Evolutionary conservation across 169 alveolate species (phyloP).

Genomic region (Toxoplasma gondii): DNA sequence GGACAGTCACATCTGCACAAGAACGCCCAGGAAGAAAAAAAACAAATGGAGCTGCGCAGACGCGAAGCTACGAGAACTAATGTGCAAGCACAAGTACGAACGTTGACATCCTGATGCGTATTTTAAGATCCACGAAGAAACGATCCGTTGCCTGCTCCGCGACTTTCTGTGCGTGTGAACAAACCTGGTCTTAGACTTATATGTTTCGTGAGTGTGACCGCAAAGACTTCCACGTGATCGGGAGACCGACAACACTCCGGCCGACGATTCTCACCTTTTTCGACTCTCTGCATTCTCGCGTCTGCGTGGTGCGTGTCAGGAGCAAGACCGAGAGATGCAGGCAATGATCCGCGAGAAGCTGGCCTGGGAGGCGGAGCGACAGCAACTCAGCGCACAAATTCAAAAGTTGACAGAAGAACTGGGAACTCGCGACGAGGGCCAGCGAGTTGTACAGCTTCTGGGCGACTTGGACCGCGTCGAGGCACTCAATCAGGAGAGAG

Average conservation of each 20-base stretch:
- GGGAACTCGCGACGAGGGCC: neutral
- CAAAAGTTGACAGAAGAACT: neutral
- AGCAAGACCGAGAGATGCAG: slow-evolving; percentile 25
- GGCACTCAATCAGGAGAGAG: neutral
- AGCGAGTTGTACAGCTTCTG: neutral
- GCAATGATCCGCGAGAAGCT: neutral
- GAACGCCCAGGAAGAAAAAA: neutral
- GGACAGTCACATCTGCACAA: neutral
- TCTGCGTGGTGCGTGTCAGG: neutral
- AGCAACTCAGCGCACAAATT: neutral
- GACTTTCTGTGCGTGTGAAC: too few relatives aligned
- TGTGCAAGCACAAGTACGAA: too few relatives aligned
- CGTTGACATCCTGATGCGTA: too few relatives aligned
- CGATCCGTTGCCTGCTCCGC: too few relatives aligned
- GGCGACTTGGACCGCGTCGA: neutral
- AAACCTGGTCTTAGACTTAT: neutral
- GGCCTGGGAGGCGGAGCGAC: slow-evolving; percentile 14
- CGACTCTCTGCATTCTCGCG: neutral
- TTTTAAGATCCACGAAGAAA: too few relatives aligned
- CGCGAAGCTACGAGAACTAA: too few relatives aligned
- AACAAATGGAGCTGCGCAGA: neutral
- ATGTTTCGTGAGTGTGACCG: too few relatives aligned
- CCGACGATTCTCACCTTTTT: neutral
- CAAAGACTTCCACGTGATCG: too few relatives aligned
- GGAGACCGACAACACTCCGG: too few relatives aligned